Conservation (phyloP, 2,329 filamentous ascomycete species). For the Clonostachys sp. region DNA sequence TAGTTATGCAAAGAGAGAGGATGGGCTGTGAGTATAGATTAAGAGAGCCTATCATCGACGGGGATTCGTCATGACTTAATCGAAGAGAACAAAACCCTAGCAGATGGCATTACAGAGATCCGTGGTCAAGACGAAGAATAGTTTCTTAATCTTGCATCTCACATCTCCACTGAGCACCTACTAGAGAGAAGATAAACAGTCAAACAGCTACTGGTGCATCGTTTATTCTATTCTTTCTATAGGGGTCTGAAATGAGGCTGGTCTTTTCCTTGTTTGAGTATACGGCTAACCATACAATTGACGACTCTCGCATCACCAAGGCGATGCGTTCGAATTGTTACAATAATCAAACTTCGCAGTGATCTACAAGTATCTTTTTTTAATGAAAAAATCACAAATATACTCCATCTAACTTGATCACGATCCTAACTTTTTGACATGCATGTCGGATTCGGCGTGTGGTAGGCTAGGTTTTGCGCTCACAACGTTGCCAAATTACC, state of each 20-base stretch:
- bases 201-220: constrained; percentile 11
- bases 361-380: too few relatives aligned
- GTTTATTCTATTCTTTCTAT: constrained; percentile 8
- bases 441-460: too few relatives aligned
- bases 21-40: constrained; percentile 5
- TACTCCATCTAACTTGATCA: too few relatives aligned
- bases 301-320: too few relatives aligned
- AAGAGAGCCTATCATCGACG: background rate
- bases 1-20: constrained; percentile 7
- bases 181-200: constrained; percentile 13
- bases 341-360: too few relatives aligned
- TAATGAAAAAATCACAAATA: too few relatives aligned
- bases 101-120: constrained; percentile 10
- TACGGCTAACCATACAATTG: too few relatives aligned
- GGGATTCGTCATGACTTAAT: constrained; percentile 2
- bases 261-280: constrained; percentile 7
- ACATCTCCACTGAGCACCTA: constrained; percentile 14
- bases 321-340: too few relatives aligned
- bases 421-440: too few relatives aligned
- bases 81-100: constrained; percentile 1
- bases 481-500: too few relatives aligned
- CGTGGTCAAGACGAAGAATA: constrained; percentile 7
- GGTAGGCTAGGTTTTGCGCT: too few relatives aligned
- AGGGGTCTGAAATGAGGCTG: constrained; percentile 1
- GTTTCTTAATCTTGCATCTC: constrained; percentile 11